Base-by-base conservation (phyloP, 768 basidiomycete species). In the Phaeolepiota aurea region DNA sequence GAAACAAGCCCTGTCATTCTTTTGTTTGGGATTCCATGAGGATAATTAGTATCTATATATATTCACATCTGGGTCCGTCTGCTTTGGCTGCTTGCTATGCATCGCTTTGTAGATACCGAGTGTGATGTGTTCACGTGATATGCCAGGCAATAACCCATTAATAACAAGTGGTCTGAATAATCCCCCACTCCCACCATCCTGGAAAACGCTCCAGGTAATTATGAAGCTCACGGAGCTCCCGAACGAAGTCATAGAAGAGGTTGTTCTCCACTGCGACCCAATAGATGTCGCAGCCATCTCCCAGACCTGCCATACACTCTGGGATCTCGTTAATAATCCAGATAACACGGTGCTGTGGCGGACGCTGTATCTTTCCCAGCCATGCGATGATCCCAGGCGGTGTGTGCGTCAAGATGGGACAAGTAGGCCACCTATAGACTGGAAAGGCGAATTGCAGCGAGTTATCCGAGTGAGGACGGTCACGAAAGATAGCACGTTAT, bases 351-450 rank as follows among this genome's bases (percentile, higher is more conserved):
- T 73, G 36, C 58, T 84, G 25, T 87, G 85, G 85, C 70, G 79
- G 5, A 59, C 57, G 5, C 64, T 87, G 3, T 87, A 85, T 55
- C 76, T 87, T 32, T 49, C 58, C 0, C 72, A 77, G 42, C 66
- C 72, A 0, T 67, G 83, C 42, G 85, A 87, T 44, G 81, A 87
- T 48, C 82, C 77, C 1, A 62, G 77, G 5, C 38, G 40, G n/a
- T 71, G 77, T 34, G 49, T 74, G 3, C 66, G 64, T 2, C 57
- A 59, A 9, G 49, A 54, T 15, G 66, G 66, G 3, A 35, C 19
- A 1, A 55, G 56, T 48, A 44, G 64, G 59, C 19, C 45, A 14
- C 48, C 56, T 2, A 53, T 77, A 4, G 58, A 72, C 44, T 87
- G 83, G 83, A 72, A 58, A 48, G 47, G 42, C 2, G 66, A 69